These are phyloP conservation scores for Ceratocystis colombiana DNA, from an alignment of 2,329 filamentous ascomycete species.

Conservation along the genomic window DNA sequence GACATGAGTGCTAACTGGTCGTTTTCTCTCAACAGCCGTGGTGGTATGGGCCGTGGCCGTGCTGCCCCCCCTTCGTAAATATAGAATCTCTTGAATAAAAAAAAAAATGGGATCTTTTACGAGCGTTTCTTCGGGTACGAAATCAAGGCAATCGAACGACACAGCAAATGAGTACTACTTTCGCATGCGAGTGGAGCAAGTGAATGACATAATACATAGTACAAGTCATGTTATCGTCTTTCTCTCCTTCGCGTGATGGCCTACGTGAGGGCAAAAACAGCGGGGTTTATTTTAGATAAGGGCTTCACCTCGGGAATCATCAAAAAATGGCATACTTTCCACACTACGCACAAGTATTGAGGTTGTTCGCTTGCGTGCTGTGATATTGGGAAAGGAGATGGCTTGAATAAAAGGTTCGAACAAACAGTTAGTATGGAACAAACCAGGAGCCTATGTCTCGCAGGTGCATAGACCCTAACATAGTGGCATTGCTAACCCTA, in stretches of 20 bases:
- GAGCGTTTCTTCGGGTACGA: constrained; percentile 38
- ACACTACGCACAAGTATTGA: constrained; percentile 7
- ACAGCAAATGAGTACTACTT: constrained; percentile 24
- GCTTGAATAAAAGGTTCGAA: background rate
- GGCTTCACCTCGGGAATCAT: constrained; percentile 42
- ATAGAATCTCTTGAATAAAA: constrained; percentile 33
- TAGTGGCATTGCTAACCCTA: background rate
- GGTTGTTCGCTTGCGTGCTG: background rate
- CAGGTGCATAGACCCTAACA: background rate
- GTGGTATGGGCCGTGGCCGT: constrained; percentile 82
- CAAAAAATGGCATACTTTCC: constrained; percentile 33
- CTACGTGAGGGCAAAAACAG: constrained; percentile 36
- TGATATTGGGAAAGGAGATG: background rate
- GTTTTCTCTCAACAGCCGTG: constrained; percentile 48
- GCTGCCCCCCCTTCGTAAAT: constrained; percentile 60
- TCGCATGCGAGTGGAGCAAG: constrained; percentile 22
- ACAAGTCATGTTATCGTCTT: constrained; percentile 33
- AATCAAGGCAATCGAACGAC: constrained; percentile 27
- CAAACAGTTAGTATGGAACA: background rate
- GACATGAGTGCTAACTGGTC: constrained; percentile 14
- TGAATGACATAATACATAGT: constrained; percentile 32
- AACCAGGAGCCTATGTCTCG: background rate
- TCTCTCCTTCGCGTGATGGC: constrained; percentile 33
- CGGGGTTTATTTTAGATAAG: constrained; percentile 35
- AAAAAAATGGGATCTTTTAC: constrained; percentile 29